Conservation (phyloP, 495 filamentous ascomycete species). For the Usnea hakonensis region DNA sequence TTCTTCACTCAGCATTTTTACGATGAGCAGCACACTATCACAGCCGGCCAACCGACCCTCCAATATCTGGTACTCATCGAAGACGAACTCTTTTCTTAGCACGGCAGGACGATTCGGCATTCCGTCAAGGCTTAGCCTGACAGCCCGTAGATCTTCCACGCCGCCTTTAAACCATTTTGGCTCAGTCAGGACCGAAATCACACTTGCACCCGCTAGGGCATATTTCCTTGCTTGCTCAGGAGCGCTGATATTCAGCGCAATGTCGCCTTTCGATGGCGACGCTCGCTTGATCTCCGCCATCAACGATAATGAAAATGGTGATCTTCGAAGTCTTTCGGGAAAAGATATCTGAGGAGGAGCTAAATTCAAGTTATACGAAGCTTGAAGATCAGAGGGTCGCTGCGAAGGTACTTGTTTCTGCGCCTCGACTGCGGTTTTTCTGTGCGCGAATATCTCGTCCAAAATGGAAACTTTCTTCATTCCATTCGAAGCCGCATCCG, state of each 20-base stretch:
- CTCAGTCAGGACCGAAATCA: conserved; percentile 95
- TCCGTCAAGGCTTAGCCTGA: conserved; percentile 77
- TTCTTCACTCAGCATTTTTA: conserved; percentile 86
- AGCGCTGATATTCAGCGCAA: conserved; percentile 78
- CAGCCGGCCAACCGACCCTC: conserved; percentile 90
- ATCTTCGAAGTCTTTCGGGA: conserved; percentile 66
- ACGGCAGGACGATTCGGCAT: conserved; percentile 89
- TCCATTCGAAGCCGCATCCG: conserved; percentile 11
- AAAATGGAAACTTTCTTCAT: conserved; percentile 75
- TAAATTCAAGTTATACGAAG: conserved; percentile 72
- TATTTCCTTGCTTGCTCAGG: conserved; percentile 87
- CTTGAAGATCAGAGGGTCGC: conserved; percentile 76
- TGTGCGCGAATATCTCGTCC: conserved; percentile 83
- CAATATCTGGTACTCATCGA: conserved; percentile 96
- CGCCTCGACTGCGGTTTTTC: conserved; percentile 63
- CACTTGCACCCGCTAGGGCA: conserved; percentile 86
- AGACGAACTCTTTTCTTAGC: conserved; percentile 93
- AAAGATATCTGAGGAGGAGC: conserved; percentile 82
- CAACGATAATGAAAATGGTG: conserved; percentile 72
- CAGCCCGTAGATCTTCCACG: conserved; percentile 84
- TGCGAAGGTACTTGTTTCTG: conserved; percentile 85
- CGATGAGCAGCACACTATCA: conserved; percentile 91
- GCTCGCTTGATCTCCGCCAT: conserved; percentile 97
- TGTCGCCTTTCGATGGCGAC: conserved; percentile 93
- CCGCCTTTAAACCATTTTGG: conserved; percentile 98